Conservation (phyloP, 139 green algal species). For the Chlorella sp. region DNA sequence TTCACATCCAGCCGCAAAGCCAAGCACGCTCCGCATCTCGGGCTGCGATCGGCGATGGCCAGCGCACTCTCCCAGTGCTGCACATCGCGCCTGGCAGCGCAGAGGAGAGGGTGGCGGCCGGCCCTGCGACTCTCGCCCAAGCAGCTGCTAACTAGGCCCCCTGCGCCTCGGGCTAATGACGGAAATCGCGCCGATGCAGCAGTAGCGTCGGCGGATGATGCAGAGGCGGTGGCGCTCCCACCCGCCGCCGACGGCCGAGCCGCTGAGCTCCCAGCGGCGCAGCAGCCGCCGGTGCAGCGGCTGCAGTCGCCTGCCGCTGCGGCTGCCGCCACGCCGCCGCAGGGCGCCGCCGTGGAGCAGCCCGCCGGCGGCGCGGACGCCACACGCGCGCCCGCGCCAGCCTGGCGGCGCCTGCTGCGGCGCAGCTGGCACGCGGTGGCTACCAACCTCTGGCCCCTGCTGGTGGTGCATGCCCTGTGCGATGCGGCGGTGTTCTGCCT, state of each 20-base stretch:
- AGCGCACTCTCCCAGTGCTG: too few relatives aligned
- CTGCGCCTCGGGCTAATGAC: too few relatives aligned
- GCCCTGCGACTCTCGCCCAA: too few relatives aligned
- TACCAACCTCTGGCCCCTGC: constrained; percentile 24
- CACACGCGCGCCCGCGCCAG: not conserved
- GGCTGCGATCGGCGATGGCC: too few relatives aligned
- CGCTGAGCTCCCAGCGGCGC: not conserved
- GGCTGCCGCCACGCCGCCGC: not conserved
- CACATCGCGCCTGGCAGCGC: too few relatives aligned
- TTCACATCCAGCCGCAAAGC: too few relatives aligned
- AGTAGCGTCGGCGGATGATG: too few relatives aligned
- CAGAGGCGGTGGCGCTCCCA: not conserved
- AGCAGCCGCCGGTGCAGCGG: not conserved
- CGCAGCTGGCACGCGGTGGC: not conserved
- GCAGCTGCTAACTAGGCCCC: too few relatives aligned
- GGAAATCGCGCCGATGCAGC: too few relatives aligned
- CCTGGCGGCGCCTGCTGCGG: not conserved
- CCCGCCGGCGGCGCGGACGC: not conserved
- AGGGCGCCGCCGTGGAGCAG: not conserved
- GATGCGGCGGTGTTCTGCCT: constrained; percentile 32
- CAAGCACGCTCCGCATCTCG: too few relatives aligned
- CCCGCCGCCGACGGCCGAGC: not conserved
- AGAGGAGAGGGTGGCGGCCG: too few relatives aligned
- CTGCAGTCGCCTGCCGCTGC: not conserved
- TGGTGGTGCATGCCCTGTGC: constrained; percentile 5